Percentiles rank a stretch among this genome's conserved stretches.
Conservation (phyloP, 2,329 filamentous ascomycete genomes). For the Beauveria rudraprayagi region DNA sequence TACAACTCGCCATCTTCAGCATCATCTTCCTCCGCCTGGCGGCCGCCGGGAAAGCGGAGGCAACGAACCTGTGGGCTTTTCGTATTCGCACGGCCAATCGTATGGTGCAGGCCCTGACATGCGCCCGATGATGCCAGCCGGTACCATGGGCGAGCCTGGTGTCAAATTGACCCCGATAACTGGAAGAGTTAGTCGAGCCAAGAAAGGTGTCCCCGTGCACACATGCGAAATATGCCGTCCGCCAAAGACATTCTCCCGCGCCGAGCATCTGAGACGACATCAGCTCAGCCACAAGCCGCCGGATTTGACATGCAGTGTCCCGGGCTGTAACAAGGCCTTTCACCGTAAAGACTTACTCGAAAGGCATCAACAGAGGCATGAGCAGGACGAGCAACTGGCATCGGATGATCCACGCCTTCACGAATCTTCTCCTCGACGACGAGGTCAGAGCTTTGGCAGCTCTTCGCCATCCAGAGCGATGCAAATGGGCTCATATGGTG, state of each 20-base stretch:
- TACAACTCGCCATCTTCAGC: conserved; percentile 5
- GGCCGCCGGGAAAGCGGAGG: not conserved
- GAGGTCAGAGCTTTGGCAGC: conserved; percentile 12
- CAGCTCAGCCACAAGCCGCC: conserved; percentile 52
- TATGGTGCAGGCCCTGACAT: conserved; percentile 16
- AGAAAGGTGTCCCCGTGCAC: conserved; percentile 52
- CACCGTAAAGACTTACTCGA: conserved; percentile 51
- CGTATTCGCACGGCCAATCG: conserved; percentile 4
- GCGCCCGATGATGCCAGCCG: conserved; percentile 32
- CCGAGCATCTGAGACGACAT: conserved; percentile 56
- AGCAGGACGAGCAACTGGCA: conserved; percentile 21
- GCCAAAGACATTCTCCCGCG: conserved; percentile 52
- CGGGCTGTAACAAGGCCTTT: conserved; percentile 49
- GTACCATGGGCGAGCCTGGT: conserved; percentile 27
- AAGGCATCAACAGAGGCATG: conserved; percentile 46
- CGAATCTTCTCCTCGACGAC: not conserved
- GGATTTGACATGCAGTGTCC: conserved; percentile 40
- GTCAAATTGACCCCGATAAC: conserved; percentile 50
- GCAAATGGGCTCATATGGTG: conserved; percentile 14
- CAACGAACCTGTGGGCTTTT: conserved; percentile 3
- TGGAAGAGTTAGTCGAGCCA: conserved; percentile 47
- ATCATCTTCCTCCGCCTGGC: not conserved
- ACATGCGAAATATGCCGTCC: conserved; percentile 44
- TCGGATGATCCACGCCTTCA: not conserved
- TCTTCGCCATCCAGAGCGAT: conserved; percentile 14